phyloP scores from a whole-genome alignment of 345 rosid species.

The Rhizophora apiculata region DNA sequence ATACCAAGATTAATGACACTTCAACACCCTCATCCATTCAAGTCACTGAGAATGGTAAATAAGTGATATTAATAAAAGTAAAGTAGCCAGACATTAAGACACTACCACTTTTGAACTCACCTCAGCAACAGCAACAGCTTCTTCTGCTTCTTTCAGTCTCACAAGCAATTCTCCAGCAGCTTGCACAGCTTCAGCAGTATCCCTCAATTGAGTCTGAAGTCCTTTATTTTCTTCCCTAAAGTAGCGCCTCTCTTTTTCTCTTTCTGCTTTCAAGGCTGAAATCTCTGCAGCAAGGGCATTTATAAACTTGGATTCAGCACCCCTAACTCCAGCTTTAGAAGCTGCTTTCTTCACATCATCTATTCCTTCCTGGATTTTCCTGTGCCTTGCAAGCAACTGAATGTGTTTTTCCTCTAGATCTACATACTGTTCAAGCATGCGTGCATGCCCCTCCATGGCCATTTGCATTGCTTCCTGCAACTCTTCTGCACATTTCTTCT shows the following conservation, averaged over 20 bases:
- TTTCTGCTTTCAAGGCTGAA: slow-evolving; percentile 77
- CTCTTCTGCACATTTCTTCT: slow-evolving; percentile 83
- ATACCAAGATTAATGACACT: too few relatives aligned
- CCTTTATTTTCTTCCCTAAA: slow-evolving; percentile 84
- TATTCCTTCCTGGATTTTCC: slow-evolving; percentile 83
- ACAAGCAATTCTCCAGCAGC: slow-evolving; percentile 96
- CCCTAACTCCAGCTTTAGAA: slow-evolving; percentile 82
- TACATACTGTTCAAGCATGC: slow-evolving; percentile 95
- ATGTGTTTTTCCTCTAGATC: slow-evolving; percentile 97
- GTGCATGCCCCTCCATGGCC: slow-evolving; percentile 94
- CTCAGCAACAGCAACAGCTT: slow-evolving; percentile 64
- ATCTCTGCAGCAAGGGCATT: slow-evolving; percentile 91
- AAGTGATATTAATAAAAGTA: not conserved
- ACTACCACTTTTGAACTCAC: slow-evolving; percentile 32
- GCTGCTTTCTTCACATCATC: slow-evolving; percentile 95
- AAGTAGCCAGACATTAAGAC: not conserved
- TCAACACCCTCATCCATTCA: too few relatives aligned
- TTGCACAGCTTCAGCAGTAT: slow-evolving; percentile 97
- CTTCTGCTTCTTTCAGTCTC: slow-evolving; percentile 94
- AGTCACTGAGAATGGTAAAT: too few relatives aligned
- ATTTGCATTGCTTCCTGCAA: slow-evolving; percentile 88
- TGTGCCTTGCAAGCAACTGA: slow-evolving; percentile 83
- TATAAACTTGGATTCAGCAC: slow-evolving; percentile 90
- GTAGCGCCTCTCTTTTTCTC: slow-evolving; percentile 78
- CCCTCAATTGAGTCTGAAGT: slow-evolving; percentile 83